Conservation (phyloP, 345 rosid species). For the Salix koriyanagi region DNA sequence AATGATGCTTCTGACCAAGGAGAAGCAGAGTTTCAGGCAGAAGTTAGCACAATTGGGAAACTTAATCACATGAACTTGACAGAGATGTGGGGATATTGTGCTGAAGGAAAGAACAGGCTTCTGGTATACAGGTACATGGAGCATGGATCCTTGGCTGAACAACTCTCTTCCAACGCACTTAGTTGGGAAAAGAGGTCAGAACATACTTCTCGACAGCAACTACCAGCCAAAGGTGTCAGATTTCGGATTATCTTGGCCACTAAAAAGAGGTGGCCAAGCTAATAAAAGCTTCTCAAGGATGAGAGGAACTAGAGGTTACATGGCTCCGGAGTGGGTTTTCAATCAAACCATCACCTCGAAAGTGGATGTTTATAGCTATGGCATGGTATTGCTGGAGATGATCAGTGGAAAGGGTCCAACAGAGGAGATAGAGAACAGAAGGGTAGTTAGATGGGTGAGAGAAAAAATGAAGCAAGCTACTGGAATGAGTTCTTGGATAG, state of each 20-base stretch:
- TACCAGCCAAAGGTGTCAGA: conserved; percentile 9
- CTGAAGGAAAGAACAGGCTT: conserved; percentile 11
- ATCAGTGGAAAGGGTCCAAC: conserved; percentile 7
- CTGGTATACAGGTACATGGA: conserved; percentile 12
- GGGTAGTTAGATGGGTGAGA: conserved; percentile 1
- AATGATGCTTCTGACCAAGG: neutral
- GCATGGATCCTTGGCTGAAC: conserved; percentile 7
- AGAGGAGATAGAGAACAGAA: neutral
- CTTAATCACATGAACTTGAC: neutral
- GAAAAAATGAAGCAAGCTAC: conserved; percentile 4
- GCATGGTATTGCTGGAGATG: conserved; percentile 12
- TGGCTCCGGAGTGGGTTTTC: neutral
- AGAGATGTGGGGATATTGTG: conserved; percentile 11
- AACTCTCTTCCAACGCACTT: conserved; percentile 5
- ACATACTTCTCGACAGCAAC: conserved; percentile 1
- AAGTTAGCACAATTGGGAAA: conserved; percentile 2
- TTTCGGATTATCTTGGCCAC: conserved; percentile 3
- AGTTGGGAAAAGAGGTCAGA: conserved; percentile 7
- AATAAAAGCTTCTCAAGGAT: neutral
- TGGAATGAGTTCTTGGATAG: neutral
- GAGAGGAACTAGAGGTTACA: neutral
- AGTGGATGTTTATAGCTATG: conserved; percentile 17
- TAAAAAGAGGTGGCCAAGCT: neutral
- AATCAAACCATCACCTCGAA: conserved; percentile 5
- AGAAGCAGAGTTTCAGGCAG: conserved; percentile 8